These are phyloP conservation scores for Dictyostelium purpureum DNA, from an alignment of 78 protist genomes.

Conservation along the genomic window DNA sequence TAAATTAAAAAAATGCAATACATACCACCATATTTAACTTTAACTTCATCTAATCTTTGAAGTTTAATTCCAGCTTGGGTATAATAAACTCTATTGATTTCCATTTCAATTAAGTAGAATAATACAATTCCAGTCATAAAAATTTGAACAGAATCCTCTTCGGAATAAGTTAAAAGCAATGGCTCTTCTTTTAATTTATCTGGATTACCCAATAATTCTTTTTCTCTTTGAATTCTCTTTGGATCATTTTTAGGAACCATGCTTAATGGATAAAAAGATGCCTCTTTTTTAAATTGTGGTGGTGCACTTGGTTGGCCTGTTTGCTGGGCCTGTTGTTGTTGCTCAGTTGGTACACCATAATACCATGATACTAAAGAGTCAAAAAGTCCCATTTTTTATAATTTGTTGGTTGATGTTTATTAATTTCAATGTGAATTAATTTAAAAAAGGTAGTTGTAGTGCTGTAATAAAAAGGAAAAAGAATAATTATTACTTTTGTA, in stretches of 20 bases:
- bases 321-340: background rate
- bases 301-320: background rate
- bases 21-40: slow-evolving; percentile 45
- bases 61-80: slow-evolving; percentile 34
- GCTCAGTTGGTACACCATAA: background rate
- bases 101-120: slow-evolving; percentile 31
- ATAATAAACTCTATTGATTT: background rate
- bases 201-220: background rate
- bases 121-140: slow-evolving; percentile 67
- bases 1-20: background rate
- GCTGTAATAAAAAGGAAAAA: background rate
- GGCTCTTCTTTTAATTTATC: slow-evolving; percentile 28
- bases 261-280: background rate
- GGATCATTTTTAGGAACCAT: slow-evolving; percentile 35
- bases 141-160: background rate
- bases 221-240: slow-evolving; percentile 5
- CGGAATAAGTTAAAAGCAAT: background rate
- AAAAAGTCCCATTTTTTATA: background rate
- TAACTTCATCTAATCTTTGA: slow-evolving; percentile 5
- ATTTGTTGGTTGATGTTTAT: background rate
- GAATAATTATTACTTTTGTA: background rate
- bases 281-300: background rate
- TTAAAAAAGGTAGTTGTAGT: background rate
- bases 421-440: background rate
- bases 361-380: slow-evolving; percentile 19